Conservation (phyloP, 805 yeast species). For the Yamadazyma laniorum region DNA sequence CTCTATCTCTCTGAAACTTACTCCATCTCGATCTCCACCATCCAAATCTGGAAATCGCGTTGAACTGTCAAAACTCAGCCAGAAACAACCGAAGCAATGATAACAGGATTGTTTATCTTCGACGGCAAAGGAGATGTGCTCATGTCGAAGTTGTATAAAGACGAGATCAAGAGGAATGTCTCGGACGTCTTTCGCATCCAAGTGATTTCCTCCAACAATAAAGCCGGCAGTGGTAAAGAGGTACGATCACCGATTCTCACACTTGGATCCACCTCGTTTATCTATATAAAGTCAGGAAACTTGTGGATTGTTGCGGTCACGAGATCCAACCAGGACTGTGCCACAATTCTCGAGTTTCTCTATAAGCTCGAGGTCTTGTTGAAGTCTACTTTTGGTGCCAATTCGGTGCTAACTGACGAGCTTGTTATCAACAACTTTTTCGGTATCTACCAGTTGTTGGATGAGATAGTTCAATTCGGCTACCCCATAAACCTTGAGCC, state of each 20-base stretch:
- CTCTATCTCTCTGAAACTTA: too few relatives aligned
- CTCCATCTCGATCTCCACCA: too few relatives aligned
- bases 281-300: constrained; percentile 61
- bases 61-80: not conserved
- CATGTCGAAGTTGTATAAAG: constrained; percentile 68
- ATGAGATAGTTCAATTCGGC: constrained; percentile 75
- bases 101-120: constrained; percentile 77
- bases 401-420: constrained; percentile 30
- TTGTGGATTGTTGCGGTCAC: constrained; percentile 89
- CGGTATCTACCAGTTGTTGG: constrained; percentile 71
- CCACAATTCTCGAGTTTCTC: constrained; percentile 74
- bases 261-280: constrained; percentile 87
- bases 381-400: constrained; percentile 19
- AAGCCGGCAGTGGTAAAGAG: constrained; percentile 16
- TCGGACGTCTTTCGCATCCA: constrained; percentile 91
- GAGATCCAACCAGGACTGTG: constrained; percentile 83
- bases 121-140: constrained; percentile 81
- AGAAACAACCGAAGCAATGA: constrained; percentile 45
- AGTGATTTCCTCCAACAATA: constrained; percentile 60
- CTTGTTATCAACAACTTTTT: constrained; percentile 63
- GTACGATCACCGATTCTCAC: constrained; percentile 56
- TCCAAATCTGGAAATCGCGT: too few relatives aligned
- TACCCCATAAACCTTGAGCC: constrained; percentile 67
- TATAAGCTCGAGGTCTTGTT: constrained; percentile 59
- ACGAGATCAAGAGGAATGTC: constrained; percentile 73